phyloP scores from a whole-genome alignment of 106 monocot species.

The Posidonia australis region DNA sequence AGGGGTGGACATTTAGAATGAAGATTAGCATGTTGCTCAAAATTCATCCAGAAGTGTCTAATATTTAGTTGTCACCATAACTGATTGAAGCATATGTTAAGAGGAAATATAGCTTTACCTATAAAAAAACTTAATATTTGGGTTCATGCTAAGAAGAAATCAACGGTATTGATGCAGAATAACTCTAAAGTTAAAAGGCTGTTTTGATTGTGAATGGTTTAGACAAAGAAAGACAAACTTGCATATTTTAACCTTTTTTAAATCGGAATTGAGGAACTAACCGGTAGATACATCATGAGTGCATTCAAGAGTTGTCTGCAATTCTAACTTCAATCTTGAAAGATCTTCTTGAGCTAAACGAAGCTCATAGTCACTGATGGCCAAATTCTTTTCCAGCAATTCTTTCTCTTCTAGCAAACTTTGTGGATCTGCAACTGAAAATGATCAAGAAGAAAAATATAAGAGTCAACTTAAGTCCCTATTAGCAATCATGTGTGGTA shows the following conservation, averaged over 20 bases:
- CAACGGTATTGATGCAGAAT: too few species aligned
- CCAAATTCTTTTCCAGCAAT: constrained; percentile 61
- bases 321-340: constrained; percentile 54
- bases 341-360: constrained; percentile 92
- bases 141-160: too few species aligned
- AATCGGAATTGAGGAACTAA: constrained; percentile 20
- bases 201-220: too few species aligned
- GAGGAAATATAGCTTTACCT: too few species aligned
- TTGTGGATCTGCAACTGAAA: constrained; percentile 88
- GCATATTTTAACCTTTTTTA: not conserved
- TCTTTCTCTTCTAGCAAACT: constrained; percentile 80
- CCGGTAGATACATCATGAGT: constrained; percentile 33
- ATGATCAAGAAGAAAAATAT: not conserved
- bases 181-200: too few species aligned
- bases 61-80: not conserved
- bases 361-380: constrained; percentile 84
- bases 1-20: too few species aligned
- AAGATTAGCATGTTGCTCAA: too few species aligned
- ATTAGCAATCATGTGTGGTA: too few species aligned
- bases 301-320: constrained; percentile 50
- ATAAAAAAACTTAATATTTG: too few species aligned
- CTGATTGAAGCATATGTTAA: too few species aligned
- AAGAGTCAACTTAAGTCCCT: too few species aligned
- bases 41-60: not conserved
- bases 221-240: not conserved